These are phyloP conservation scores for Odontarrhena argentea DNA, from an alignment of 345 rosid genomes.

Conservation along the genomic window DNA sequence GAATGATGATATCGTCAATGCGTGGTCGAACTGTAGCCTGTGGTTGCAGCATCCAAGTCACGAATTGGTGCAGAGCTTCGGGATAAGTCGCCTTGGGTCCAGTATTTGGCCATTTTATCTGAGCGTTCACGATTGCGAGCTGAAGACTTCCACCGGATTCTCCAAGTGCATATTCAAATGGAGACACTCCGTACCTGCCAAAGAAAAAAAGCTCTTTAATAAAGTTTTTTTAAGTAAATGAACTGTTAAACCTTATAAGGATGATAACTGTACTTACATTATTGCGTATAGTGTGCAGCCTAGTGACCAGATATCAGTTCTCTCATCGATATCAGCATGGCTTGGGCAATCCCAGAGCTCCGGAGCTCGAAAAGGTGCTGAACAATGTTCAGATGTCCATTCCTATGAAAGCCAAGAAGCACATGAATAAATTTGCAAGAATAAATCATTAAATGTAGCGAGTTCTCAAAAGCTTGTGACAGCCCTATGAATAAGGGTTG, in stretches of 20 bases:
- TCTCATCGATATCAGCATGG: conserved; percentile 90
- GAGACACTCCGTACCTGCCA: conserved; percentile 86
- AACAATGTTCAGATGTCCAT: conserved; percentile 96
- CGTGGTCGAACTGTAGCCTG: conserved; percentile 83
- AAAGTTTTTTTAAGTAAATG: neutral
- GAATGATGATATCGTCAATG: conserved; percentile 86
- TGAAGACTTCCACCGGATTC: conserved; percentile 99
- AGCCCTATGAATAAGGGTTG: conserved; percentile 8
- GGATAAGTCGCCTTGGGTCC: conserved; percentile 84
- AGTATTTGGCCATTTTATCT: conserved; percentile 86
- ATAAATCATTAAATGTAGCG: neutral
- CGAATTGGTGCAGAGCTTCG: conserved; percentile 88
- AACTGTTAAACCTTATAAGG: conserved; percentile 4
- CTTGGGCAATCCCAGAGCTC: conserved; percentile 99
- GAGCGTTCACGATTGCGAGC: conserved; percentile 86
- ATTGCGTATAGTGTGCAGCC: conserved; percentile 98
- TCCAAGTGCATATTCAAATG: conserved; percentile 96
- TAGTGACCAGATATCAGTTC: conserved; percentile 97
- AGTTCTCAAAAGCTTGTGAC: conserved; percentile 2
- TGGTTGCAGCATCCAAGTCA: conserved; percentile 98
- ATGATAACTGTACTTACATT: conserved; percentile 61
- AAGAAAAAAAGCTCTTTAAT: neutral
- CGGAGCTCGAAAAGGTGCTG: conserved; percentile 98
- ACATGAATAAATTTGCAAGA: neutral
- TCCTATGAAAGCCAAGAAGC: conserved; percentile 50